Base-by-base conservation (phyloP, 2,329 filamentous ascomycete genomes). In the Verticillium isaacii region DNA sequence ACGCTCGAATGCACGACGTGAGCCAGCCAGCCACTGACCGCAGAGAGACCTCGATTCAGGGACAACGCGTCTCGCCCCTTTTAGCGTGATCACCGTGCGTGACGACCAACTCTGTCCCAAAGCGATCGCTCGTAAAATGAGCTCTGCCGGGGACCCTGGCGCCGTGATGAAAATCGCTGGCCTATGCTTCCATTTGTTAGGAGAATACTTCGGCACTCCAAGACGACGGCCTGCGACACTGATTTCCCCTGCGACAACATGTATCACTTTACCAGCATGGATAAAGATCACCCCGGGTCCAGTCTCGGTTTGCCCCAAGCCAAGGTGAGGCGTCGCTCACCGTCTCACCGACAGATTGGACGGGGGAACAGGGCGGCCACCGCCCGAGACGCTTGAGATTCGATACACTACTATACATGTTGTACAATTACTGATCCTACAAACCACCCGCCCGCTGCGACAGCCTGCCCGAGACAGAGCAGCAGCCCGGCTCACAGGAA, bases 401-500 rank as follows among this genome's bases (percentile, higher is more conserved):
- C 25, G 45, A 23, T 52, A 52, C 45, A 52, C 45, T 52, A 8
- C 34, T 14, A 36, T 3, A 36, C 34, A 36, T 36, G 34, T 29
- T 52, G 11, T 23, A 52, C 45, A 52, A 52, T 52, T 52, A 23
- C 45, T 52, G 45, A 52, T 52, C 45, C 19, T 23, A 52, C 45
- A 25, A 12, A 19, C 45, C 45, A 14, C 23, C 19, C n/a, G 45
- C 45, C 45, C 45, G 45, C 19, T 52, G n/a, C 19, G 45, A 29
- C 29, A 29, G 29, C 29, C 3, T 29, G 29, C 5, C 29, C 29
- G 12, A 36, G 34, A 36, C 37, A 50, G 45, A 25, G 23, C 23
- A 52, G 45, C 25, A 12, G 29, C 29, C 32, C 15, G 54, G 25
- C 11, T 71, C 61, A 73, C 14, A 73, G 29, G 19, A 73, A 66